Conservation (phyloP, 2,329 filamentous ascomycete genomes). For the Passalora sequoiae region DNA sequence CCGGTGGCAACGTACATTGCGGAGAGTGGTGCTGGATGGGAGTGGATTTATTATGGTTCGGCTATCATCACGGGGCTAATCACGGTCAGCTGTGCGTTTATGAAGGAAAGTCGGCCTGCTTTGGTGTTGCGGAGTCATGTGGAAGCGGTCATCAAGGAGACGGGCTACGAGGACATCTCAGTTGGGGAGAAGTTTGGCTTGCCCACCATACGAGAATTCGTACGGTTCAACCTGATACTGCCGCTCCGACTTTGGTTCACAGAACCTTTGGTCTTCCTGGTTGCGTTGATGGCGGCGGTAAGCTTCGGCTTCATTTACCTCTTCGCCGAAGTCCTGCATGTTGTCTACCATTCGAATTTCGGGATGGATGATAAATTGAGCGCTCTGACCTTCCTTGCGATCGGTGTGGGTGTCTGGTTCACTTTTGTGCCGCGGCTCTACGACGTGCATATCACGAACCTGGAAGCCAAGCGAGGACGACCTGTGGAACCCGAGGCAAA, state of each 20-base stretch:
- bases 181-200: no score
- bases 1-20: conserved; percentile 40
- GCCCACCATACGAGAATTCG: no score
- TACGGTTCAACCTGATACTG: conserved; percentile 37
- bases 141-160: conserved; percentile 25
- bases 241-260: conserved; percentile 42
- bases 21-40: conserved; percentile 30
- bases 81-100: conserved; percentile 34
- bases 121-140: conserved; percentile 38
- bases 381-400: conserved; percentile 49
- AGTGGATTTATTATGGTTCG: conserved; percentile 44
- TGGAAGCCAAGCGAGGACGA: conserved; percentile 15
- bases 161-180: conserved; percentile 24
- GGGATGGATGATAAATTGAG: conserved; percentile 38
- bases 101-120: conserved; percentile 43
- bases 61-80: conserved; percentile 37
- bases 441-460: conserved; percentile 35
- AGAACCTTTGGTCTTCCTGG: conserved; percentile 44
- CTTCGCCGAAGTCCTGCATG: conserved; percentile 28
- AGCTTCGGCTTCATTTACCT: conserved; percentile 45
- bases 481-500: conserved; percentile 45
- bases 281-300: conserved; percentile 41
- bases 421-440: conserved; percentile 43
- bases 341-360: conserved; percentile 34
- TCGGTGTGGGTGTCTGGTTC: conserved; percentile 41